Evolutionary conservation across 1,284 basidiomycete species (phyloP).

Genomic region (Irpex sp.): DNA sequence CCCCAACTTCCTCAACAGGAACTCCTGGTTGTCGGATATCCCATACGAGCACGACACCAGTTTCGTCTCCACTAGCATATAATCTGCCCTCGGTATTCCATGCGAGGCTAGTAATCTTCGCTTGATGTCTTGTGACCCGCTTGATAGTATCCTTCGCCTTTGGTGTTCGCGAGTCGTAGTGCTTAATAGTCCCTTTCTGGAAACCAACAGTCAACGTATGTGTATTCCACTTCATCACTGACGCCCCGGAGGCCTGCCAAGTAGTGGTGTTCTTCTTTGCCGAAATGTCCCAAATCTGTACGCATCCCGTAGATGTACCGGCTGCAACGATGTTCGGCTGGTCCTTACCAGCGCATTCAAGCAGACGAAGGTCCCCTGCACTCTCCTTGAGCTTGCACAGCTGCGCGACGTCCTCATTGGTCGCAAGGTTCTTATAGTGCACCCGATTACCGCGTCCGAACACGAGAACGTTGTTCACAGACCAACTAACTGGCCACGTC

Average conservation of each 20-base stretch:
- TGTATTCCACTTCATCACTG: conserved; percentile 46
- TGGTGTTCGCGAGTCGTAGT: conserved; percentile 47
- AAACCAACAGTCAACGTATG: conserved; percentile 45
- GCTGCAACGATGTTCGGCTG: conserved; percentile 40
- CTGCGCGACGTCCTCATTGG: conserved; percentile 42
- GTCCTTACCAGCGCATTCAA: conserved; percentile 39
- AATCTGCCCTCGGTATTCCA: conserved; percentile 48
- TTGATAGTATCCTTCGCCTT: conserved; percentile 53
- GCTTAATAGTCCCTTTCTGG: conserved; percentile 44
- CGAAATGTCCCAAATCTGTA: conserved; percentile 51
- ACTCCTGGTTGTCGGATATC: conserved; percentile 38
- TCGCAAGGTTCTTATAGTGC: conserved; percentile 44
- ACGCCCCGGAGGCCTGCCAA: conserved; percentile 42
- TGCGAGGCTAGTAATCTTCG: conserved; percentile 39
- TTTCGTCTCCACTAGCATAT: conserved; percentile 50
- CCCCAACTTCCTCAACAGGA: conserved; percentile 50
- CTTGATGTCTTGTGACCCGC: conserved; percentile 48
- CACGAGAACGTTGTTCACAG: conserved; percentile 38
- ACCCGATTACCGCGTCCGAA: conserved; percentile 52
- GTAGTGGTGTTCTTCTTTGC: conserved; percentile 40
- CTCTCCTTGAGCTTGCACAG: conserved; percentile 46
- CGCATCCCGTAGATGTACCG: conserved; percentile 41
- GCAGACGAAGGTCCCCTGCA: conserved; percentile 39
- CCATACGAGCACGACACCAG: conserved; percentile 51
- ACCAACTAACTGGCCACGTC: conserved; percentile 38